Evolutionary conservation across 257 asterid species (phyloP).

Genomic region (Penstemon davidsonii): DNA sequence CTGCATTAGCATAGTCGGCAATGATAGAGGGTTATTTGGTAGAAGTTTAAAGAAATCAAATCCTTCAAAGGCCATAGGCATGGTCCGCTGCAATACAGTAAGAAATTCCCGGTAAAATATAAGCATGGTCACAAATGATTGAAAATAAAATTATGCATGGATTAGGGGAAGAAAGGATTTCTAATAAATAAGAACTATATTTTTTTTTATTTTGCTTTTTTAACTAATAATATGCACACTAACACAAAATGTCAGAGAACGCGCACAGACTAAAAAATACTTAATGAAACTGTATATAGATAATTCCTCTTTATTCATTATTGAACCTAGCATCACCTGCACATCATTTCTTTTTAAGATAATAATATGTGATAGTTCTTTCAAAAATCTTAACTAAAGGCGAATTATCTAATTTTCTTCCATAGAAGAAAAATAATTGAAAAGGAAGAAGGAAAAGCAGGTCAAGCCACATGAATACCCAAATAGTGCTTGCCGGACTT

Average conservation of each 20-base stretch:
- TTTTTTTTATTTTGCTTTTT: not conserved
- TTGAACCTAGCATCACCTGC: not conserved
- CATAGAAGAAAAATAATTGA: not conserved
- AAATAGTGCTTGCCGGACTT: not conserved
- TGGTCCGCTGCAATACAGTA: slow-evolving; percentile 67
- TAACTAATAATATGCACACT: not conserved
- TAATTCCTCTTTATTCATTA: not conserved
- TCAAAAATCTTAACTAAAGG: slow-evolving; percentile 1
- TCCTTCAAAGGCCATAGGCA: slow-evolving; percentile 72
- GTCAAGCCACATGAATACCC: not conserved
- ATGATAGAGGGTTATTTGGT: slow-evolving; percentile 56
- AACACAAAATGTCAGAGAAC: not conserved
- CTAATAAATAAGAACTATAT: not conserved
- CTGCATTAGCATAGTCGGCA: slow-evolving; percentile 68
- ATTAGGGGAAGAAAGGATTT: not conserved
- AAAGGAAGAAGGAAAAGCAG: not conserved
- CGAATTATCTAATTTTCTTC: not conserved
- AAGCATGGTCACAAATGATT: slow-evolving; percentile 19
- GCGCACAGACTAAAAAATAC: not conserved
- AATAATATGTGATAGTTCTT: not conserved
- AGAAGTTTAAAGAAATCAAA: slow-evolving; percentile 71
- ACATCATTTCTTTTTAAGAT: not conserved
- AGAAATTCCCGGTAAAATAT: slow-evolving; percentile 30
- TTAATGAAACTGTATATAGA: not conserved
- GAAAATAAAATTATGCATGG: slow-evolving; percentile 1